Percentiles rank a stretch among this genome's conserved stretches.
phyloP scores from a whole-genome alignment of 176 grass and related monocot genomes.

The Musa itinerans region DNA sequence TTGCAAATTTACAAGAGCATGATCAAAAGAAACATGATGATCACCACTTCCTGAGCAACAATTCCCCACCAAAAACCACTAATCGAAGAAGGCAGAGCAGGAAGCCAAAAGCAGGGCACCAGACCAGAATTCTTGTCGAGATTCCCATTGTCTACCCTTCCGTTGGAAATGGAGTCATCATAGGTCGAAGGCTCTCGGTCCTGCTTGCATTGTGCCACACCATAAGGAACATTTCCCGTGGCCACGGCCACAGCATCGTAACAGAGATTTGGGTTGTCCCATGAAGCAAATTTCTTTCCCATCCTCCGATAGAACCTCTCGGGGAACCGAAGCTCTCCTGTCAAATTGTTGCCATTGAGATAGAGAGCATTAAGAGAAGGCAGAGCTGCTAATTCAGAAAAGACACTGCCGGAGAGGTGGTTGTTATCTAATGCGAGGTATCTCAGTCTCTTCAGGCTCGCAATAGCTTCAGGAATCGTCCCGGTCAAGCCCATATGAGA shows the following conservation, averaged over 20 bases:
- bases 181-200: constrained; percentile 11
- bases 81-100: not conserved
- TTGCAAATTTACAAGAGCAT: not conserved
- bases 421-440: constrained; percentile 77
- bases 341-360: constrained; percentile 75
- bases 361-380: constrained; percentile 56
- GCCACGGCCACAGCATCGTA: constrained; percentile 28
- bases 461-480: constrained; percentile 45
- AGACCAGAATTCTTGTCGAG: constrained; percentile 43
- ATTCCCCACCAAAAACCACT: constrained; percentile 28
- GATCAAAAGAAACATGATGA: constrained; percentile 1
- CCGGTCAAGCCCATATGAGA: constrained; percentile 36
- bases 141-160: constrained; percentile 20
- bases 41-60: constrained; percentile 20
- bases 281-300: constrained; percentile 66
- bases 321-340: constrained; percentile 49
- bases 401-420: constrained; percentile 39
- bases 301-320: constrained; percentile 55
- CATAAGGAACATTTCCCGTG: constrained; percentile 16
- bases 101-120: constrained; percentile 11
- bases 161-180: not conserved
- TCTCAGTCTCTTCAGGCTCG: constrained; percentile 35
- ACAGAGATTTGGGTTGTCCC: constrained; percentile 73
- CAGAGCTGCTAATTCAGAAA: constrained; percentile 35
- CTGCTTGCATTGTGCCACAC: constrained; percentile 39